A percentile compares a stretch with the other conserved stretches of the same genome.
phyloP scores from a whole-genome alignment of 208 protist genomes.

The Kentomonas sorsogonicus region DNA sequence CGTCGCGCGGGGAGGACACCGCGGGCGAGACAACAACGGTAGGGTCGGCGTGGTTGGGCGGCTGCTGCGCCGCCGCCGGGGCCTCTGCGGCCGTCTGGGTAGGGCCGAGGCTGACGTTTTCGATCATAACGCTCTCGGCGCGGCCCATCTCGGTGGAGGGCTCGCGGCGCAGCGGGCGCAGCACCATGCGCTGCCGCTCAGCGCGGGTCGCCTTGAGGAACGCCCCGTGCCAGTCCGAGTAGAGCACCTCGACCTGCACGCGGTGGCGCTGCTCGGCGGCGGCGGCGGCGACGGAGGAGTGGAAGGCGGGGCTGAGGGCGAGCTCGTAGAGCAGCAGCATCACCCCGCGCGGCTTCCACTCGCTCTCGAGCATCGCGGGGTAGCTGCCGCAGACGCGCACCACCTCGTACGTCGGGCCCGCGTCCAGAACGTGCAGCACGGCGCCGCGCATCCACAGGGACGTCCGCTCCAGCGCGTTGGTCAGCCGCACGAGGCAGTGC shows the following conservation, averaged over 20 bases:
- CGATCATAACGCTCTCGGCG: slow-evolving; percentile 2
- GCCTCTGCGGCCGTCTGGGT: neutral
- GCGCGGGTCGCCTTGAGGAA: slow-evolving; percentile 18
- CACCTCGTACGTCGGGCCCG: slow-evolving; percentile 52
- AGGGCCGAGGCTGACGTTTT: neutral
- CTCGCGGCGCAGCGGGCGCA: slow-evolving; percentile 5
- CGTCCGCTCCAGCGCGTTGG: slow-evolving; percentile 48
- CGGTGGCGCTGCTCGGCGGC: slow-evolving; percentile 25
- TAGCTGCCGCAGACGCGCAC: slow-evolving; percentile 53
- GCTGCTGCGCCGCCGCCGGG: too few species aligned
- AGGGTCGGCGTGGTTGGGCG: too few species aligned
- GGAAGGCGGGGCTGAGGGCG: slow-evolving; percentile 27
- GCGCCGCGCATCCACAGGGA: slow-evolving; percentile 79
- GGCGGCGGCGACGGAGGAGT: neutral
- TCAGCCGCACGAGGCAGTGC: slow-evolving; percentile 64
- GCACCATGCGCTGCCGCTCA: neutral
- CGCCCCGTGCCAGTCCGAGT: slow-evolving; percentile 63
- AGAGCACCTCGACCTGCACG: slow-evolving; percentile 68
- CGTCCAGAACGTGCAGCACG: slow-evolving; percentile 50
- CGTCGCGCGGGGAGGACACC: too few species aligned
- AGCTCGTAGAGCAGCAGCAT: slow-evolving; percentile 65
- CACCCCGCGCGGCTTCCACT: slow-evolving; percentile 63
- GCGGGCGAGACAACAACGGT: too few species aligned
- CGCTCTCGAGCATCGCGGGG: slow-evolving; percentile 35
- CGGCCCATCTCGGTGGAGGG: neutral